Conservation (phyloP, 2,329 filamentous ascomycete species). For the Sporothrix pallida region DNA sequence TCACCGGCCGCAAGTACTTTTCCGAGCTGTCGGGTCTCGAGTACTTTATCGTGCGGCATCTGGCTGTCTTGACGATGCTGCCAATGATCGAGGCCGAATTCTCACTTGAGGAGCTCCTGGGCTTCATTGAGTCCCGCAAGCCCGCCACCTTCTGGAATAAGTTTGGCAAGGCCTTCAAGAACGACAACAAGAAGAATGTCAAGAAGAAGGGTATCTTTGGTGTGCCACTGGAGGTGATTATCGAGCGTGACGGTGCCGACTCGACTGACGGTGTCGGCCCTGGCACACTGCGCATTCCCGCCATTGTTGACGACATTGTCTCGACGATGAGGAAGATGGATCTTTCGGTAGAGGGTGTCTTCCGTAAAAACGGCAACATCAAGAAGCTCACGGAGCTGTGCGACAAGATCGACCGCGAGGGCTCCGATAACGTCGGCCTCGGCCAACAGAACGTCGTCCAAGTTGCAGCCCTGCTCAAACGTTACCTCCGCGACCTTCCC, state of each 20-base stretch:
- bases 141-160: slow-evolving; percentile 95
- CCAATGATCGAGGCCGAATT: slow-evolving; percentile 89
- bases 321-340: slow-evolving; percentile 98
- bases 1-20: slow-evolving; percentile 78
- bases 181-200: slow-evolving; percentile 73
- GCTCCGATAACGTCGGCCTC: slow-evolving; percentile 83
- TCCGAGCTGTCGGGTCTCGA: slow-evolving; percentile 94
- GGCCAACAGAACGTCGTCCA: slow-evolving; percentile 91
- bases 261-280: slow-evolving; percentile 97
- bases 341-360: slow-evolving; percentile 96
- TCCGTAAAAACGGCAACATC: slow-evolving; percentile 99
- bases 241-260: slow-evolving; percentile 92
- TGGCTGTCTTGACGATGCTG: slow-evolving; percentile 94
- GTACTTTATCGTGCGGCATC: slow-evolving; percentile 95
- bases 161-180: slow-evolving; percentile 94
- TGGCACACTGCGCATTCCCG: slow-evolving; percentile 85
- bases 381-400: slow-evolving; percentile 87
- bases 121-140: slow-evolving; percentile 91
- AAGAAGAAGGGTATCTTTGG: slow-evolving; percentile 97
- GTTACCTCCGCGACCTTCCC: slow-evolving; percentile 91
- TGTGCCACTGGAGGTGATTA: slow-evolving; percentile 82
- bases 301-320: slow-evolving; percentile 93
- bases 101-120: slow-evolving; percentile 88
- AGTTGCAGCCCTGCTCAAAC: slow-evolving; percentile 90
- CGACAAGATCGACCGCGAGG: slow-evolving; percentile 83